Conservation (phyloP, 306 rosid genomes). For the Ziziphus jujuba region DNA sequence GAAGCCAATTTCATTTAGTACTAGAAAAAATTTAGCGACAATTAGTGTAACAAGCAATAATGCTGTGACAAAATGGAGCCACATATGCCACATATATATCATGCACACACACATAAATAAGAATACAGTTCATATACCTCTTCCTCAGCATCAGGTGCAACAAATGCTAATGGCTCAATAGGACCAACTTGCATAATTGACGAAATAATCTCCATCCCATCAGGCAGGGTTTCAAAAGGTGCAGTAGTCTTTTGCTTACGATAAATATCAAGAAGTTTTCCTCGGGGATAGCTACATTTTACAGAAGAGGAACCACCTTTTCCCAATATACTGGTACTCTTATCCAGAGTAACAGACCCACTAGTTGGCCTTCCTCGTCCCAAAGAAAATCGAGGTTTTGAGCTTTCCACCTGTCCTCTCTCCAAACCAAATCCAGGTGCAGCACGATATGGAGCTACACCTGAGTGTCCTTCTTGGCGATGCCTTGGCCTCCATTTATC, state of each 20-base stretch:
- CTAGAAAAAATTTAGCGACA: conserved; percentile 6
- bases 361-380: conserved; percentile 66
- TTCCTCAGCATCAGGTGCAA: conserved; percentile 65
- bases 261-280: conserved; percentile 73
- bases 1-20: conserved; percentile 13
- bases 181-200: conserved; percentile 42
- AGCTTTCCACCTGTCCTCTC: conserved; percentile 56
- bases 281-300: conserved; percentile 61
- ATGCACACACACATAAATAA: neutral
- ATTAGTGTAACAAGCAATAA: neutral
- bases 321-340: conserved; percentile 38
- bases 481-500: conserved; percentile 88
- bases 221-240: conserved; percentile 38
- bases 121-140: conserved; percentile 44
- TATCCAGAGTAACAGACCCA: conserved; percentile 40
- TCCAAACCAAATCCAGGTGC: conserved; percentile 81
- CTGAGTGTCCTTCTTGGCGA: conserved; percentile 61
- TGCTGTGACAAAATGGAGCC: neutral
- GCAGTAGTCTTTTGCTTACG: conserved; percentile 48
- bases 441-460: conserved; percentile 62
- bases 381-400: conserved; percentile 51
- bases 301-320: conserved; percentile 37
- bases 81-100: neutral
- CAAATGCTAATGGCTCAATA: conserved; percentile 59
- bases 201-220: conserved; percentile 47